Conservation (phyloP, 805 yeast genomes). For the Ogataea trehalophila region DNA sequence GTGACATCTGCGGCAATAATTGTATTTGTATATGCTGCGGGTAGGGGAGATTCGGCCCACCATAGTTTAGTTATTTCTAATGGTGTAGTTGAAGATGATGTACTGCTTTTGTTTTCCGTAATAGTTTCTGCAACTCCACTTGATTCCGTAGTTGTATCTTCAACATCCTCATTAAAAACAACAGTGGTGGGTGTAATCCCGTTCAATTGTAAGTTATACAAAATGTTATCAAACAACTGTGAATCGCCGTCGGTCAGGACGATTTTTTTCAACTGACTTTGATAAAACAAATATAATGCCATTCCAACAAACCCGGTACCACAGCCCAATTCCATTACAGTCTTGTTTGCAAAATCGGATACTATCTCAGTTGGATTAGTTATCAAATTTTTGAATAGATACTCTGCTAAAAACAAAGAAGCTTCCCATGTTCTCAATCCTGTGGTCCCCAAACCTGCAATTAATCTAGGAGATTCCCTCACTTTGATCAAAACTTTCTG, state of each 20-base stretch:
- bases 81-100: not conserved
- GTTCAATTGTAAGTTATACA: conserved; percentile 44
- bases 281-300: conserved; percentile 31
- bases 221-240: conserved; percentile 43
- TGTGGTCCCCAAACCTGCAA: conserved; percentile 77
- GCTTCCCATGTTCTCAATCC: conserved; percentile 96
- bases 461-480: conserved; percentile 56
- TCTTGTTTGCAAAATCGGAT: conserved; percentile 19
- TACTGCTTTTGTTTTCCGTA: not conserved
- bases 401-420: conserved; percentile 60
- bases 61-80: conserved; percentile 38
- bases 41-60: conserved; percentile 52
- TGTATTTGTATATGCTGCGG: conserved; percentile 37
- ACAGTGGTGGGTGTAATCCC: conserved; percentile 5
- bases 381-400: conserved; percentile 27
- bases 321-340: conserved; percentile 72
- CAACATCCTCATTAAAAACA: too few species aligned
- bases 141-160: too few species aligned
- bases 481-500: conserved; percentile 30
- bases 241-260: conserved; percentile 67
- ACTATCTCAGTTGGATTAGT: not conserved
- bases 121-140: conserved; percentile 5
- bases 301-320: conserved; percentile 84
- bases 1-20: conserved; percentile 86
- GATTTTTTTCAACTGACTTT: conserved; percentile 20